phyloP scores from a whole-genome alignment of 306 rosid species.

The Glycine tomentella region DNA sequence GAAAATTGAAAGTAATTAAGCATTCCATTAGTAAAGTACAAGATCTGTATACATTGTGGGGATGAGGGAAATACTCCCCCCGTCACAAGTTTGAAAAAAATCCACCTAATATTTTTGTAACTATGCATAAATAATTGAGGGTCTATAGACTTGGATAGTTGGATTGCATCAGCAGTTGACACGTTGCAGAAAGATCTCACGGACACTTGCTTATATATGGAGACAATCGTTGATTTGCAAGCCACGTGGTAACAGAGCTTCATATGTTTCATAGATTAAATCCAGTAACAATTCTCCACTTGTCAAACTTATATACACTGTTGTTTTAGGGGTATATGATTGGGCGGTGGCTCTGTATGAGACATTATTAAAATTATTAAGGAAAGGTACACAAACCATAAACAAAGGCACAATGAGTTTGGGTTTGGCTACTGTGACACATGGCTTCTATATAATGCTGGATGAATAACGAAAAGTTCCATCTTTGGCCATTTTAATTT shows the following conservation, averaged over 20 bases:
- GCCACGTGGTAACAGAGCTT: slow-evolving; percentile 54
- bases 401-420: slow-evolving; percentile 38
- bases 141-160: slow-evolving; percentile 20
- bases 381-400: slow-evolving; percentile 17
- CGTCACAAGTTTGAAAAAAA: slow-evolving; percentile 48
- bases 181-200: slow-evolving; percentile 27
- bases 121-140: slow-evolving; percentile 39
- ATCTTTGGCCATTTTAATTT: slow-evolving; percentile 21
- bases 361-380: background rate
- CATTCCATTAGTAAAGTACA: slow-evolving; percentile 33
- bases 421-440: slow-evolving; percentile 43
- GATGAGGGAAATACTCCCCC: background rate
- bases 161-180: slow-evolving; percentile 36
- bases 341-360: slow-evolving; percentile 46
- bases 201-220: no score
- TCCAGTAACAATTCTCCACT: slow-evolving; percentile 48
- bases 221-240: no score
- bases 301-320: slow-evolving; percentile 21
- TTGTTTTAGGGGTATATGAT: slow-evolving; percentile 10
- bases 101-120: slow-evolving; percentile 28
- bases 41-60: slow-evolving; percentile 9
- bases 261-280: background rate
- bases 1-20: slow-evolving; percentile 45
- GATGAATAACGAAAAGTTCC: slow-evolving; percentile 26
- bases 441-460: slow-evolving; percentile 38